Percentiles rank a stretch among this genome's conserved stretches.
phyloP scores from a whole-genome alignment of 768 basidiomycete genomes.

The Mycena galericulata region DNA sequence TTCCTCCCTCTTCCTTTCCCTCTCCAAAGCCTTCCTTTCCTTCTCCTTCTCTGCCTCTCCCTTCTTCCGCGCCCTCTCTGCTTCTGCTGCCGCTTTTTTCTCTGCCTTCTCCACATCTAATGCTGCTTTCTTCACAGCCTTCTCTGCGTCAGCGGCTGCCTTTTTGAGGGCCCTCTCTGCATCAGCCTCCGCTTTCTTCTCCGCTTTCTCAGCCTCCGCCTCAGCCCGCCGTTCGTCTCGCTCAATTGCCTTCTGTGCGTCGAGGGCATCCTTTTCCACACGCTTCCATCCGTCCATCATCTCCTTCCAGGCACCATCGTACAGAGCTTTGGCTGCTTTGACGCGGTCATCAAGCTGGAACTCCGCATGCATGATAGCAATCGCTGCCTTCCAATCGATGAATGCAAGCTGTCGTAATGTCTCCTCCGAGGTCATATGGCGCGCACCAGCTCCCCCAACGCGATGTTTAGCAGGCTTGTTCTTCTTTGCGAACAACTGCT shows the following conservation, averaged over 20 bases:
- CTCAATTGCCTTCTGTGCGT: background rate
- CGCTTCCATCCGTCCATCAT: background rate
- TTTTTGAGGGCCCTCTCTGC: background rate
- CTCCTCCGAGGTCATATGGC: conserved; percentile 40
- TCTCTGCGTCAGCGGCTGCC: background rate
- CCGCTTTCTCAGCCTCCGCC: conserved; percentile 14
- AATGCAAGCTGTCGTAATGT: conserved; percentile 31
- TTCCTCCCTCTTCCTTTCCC: background rate
- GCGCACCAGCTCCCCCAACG: conserved; percentile 26
- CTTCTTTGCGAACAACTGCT: conserved; percentile 35
- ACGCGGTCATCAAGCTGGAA: background rate
- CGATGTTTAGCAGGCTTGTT: conserved; percentile 29
- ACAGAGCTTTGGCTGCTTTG: background rate
- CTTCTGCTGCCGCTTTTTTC: background rate
- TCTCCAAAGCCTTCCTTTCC: background rate
- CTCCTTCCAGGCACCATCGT: background rate
- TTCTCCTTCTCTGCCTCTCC: background rate
- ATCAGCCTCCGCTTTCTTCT: conserved; percentile 6
- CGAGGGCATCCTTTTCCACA: background rate
- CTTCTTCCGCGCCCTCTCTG: background rate
- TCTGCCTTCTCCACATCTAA: background rate
- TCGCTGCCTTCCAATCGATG: conserved; percentile 4
- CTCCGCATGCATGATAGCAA: background rate
- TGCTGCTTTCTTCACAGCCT: background rate
- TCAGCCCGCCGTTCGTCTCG: background rate